Evolutionary conservation across 371 early-diverging fungal genomes (phyloP), one percentile per base, ranked within the genome.

Genomic region (Rhizopus stolonifer): DNA sequence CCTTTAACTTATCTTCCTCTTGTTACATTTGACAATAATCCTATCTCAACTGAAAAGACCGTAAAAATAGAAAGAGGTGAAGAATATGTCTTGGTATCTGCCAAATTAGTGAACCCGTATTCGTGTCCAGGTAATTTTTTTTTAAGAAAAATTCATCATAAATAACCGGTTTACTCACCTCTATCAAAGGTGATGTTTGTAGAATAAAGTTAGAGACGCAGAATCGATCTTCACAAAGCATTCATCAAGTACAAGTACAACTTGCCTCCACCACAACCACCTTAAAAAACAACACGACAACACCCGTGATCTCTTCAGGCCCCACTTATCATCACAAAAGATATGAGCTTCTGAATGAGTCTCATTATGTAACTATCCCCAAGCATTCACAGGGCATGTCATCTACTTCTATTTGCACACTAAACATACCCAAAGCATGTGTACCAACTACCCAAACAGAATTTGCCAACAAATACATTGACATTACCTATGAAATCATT

Each of bases 61-160:
- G 13, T 32, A 25, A 54, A 25, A 26, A 46, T 65, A n/a, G 49
- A 54, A 21, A 61, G 54, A 17, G 55, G 43, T 11, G 24, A 57
- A 24, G 58, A 65, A 14, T 46, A 46, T 19, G 42, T 73, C 11
- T 51, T 67, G 17, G 45, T 72, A 4, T 59, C 55, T 10, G 71
- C 69, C 19, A 63, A 56, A n/a, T 32, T 72, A 26, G 59, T 60
- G 4, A 67, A 69, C 13, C 64, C 77, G 2, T 64, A 69, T 23
- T 66, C 66, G 50, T 70, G 69, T 38, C 73, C 77, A 58, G 77
- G 76, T 75, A 72, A 49, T 43, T 54, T 49, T 46, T 47, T 54
- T 50, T 49, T 29, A n/a, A n/a, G n/a, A n/a, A n/a, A n/a, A n/a
- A n/a, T n/a, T n/a, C n/a, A n/a, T n/a, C n/a, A n/a, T n/a, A n/a